Evolutionary conservation across 352 stramenopile species (phyloP).

Genomic region (Globisporangium polare): DNA sequence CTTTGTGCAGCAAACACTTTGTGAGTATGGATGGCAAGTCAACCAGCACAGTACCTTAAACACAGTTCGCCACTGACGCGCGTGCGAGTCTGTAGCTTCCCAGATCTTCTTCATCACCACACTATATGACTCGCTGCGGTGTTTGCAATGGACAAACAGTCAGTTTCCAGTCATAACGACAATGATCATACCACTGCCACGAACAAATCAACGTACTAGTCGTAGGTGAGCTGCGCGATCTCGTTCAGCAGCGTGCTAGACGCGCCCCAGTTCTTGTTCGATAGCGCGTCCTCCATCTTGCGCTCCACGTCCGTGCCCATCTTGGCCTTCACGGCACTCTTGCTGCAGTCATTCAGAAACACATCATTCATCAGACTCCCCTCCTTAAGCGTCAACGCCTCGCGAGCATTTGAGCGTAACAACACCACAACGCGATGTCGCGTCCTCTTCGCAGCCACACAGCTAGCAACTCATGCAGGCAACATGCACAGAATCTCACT

Average conservation of each 20-base stretch:
- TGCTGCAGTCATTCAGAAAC: slow-evolving; percentile 30
- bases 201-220: slow-evolving; percentile 63
- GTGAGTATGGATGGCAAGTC: not conserved
- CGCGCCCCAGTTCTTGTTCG: slow-evolving; percentile 99
- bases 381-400: too few species aligned
- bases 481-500: too few species aligned
- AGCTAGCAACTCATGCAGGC: too few species aligned
- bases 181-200: not conserved
- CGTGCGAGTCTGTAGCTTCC: slow-evolving; percentile 89
- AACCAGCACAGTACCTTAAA: slow-evolving; percentile 88
- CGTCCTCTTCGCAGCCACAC: too few species aligned
- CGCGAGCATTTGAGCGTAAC: too few species aligned
- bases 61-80: slow-evolving; percentile 94
- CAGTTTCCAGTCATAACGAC: not conserved
- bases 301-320: slow-evolving; percentile 84
- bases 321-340: slow-evolving; percentile 83
- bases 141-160: too few species aligned
- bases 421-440: too few species aligned
- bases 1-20: not conserved
- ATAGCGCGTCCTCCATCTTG: slow-evolving; percentile 94
- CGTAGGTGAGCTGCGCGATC: slow-evolving; percentile 96
- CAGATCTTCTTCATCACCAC: slow-evolving; percentile 94
- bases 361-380: not conserved
- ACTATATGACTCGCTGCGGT: slow-evolving; percentile 78
- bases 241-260: slow-evolving; percentile 98